Evolutionary conservation across 768 basidiomycete genomes (phyloP).

Genomic region (Boletus reticulatus): DNA sequence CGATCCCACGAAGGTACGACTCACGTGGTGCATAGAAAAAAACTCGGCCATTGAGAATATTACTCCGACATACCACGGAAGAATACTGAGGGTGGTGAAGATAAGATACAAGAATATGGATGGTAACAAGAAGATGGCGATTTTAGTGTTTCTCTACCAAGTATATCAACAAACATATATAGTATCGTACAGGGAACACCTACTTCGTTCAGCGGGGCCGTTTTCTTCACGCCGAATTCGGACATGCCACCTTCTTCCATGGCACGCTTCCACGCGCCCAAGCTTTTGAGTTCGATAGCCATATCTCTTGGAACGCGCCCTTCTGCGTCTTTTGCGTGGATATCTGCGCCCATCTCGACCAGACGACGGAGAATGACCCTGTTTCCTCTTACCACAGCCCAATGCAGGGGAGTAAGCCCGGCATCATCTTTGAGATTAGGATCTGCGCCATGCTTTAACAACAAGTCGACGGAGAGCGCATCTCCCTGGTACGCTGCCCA

Average conservation of each 20-base stretch:
- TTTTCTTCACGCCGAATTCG: conserved; percentile 67
- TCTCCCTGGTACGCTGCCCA: conserved; percentile 99
- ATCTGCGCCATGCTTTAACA: conserved; percentile 86
- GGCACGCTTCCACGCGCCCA: conserved; percentile 87
- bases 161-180: conserved; percentile 1
- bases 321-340: conserved; percentile 75
- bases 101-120: conserved; percentile 78
- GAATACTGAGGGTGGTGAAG: conserved; percentile 76
- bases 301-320: conserved; percentile 92
- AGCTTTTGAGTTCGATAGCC: conserved; percentile 89
- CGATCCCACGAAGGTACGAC: conserved; percentile 26
- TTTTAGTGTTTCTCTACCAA: conserved; percentile 72
- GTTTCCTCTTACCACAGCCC: conserved; percentile 98
- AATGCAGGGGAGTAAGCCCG: conserved; percentile 89
- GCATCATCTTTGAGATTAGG: conserved; percentile 72
- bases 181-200: conserved; percentile 14
- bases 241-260: conserved; percentile 84
- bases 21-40: conserved; percentile 91
- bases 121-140: conserved; percentile 77
- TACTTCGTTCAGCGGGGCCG: conserved; percentile 71
- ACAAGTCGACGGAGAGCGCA: conserved; percentile 87
- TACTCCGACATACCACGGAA: conserved; percentile 89
- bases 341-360: conserved; percentile 82
- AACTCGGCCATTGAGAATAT: conserved; percentile 83
- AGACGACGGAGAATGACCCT: conserved; percentile 80